Conservation (phyloP, 2,329 filamentous ascomycete genomes). For the Tolypocladium album region DNA sequence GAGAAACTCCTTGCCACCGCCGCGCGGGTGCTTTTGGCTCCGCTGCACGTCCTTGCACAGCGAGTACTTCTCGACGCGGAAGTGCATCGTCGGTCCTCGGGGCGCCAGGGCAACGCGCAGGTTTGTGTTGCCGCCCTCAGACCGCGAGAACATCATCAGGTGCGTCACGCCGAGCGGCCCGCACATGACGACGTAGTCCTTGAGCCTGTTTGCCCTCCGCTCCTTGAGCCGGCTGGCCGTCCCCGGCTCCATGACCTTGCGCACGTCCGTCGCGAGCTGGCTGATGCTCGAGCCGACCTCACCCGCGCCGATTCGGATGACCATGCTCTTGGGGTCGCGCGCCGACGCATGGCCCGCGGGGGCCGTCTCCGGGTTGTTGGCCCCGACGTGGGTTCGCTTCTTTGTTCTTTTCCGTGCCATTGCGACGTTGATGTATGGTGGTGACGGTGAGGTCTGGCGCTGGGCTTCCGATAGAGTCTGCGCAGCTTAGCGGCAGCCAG, state of each 20-base stretch:
- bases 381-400: slow-evolving; percentile 75
- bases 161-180: slow-evolving; percentile 90
- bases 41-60: slow-evolving; percentile 83
- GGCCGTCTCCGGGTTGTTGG: slow-evolving; percentile 47
- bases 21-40: slow-evolving; percentile 72
- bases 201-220: slow-evolving; percentile 74
- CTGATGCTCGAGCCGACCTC: slow-evolving; percentile 87
- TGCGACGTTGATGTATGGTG: slow-evolving; percentile 6
- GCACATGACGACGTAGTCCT: slow-evolving; percentile 92
- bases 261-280: slow-evolving; percentile 84
- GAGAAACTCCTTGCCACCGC: slow-evolving; percentile 74
- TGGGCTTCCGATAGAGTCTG: neutral
- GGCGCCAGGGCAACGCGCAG: slow-evolving; percentile 80
- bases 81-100: slow-evolving; percentile 84
- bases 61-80: slow-evolving; percentile 89
- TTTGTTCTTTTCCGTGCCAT: slow-evolving; percentile 80
- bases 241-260: slow-evolving; percentile 89
- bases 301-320: slow-evolving; percentile 90
- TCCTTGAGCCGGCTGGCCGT: slow-evolving; percentile 86
- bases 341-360: slow-evolving; percentile 50
- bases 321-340: slow-evolving; percentile 87
- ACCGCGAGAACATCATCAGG: slow-evolving; percentile 85
- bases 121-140: slow-evolving; percentile 83
- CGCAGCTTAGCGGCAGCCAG: slow-evolving; percentile 14
- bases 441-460: neutral